Conservation (phyloP, 108 stramenopile species). For the Asterionellopsis glacialis region DNA sequence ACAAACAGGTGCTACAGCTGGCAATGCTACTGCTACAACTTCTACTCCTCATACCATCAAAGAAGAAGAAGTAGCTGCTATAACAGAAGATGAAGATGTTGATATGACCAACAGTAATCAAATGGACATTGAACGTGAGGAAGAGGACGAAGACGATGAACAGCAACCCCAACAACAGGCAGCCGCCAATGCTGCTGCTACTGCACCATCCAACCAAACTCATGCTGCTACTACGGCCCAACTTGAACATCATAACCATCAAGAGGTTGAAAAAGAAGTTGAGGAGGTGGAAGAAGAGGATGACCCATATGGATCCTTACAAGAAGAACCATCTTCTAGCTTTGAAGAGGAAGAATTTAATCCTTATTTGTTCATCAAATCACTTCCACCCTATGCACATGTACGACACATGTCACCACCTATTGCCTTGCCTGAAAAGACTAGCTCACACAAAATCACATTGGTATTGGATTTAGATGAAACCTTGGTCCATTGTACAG, state of each 20-base stretch:
- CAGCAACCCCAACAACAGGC: too few relatives aligned
- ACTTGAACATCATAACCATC: neutral
- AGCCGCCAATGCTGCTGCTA: neutral
- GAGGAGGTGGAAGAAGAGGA: constrained; percentile 29
- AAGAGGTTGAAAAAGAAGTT: constrained; percentile 6
- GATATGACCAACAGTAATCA: constrained; percentile 9
- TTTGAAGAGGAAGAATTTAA: constrained; percentile 89
- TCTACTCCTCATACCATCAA: too few relatives aligned
- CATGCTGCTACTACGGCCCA: neutral
- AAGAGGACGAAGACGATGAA: too few relatives aligned
- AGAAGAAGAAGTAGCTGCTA: constrained; percentile 10
- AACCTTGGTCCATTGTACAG: constrained; percentile 95
- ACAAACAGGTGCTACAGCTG: too few relatives aligned
- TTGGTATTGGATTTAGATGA: constrained; percentile 97
- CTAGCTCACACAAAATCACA: constrained; percentile 30
- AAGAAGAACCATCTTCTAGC: neutral
- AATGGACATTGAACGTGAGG: too few relatives aligned
- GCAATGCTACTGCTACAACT: too few relatives aligned
- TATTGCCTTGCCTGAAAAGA: constrained; percentile 44
- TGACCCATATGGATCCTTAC: constrained; percentile 25
- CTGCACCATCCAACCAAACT: constrained; percentile 3
- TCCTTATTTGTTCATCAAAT: constrained; percentile 93
- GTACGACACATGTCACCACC: constrained; percentile 44
- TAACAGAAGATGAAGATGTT: constrained; percentile 13
- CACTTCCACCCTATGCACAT: constrained; percentile 69